Base-by-base conservation (phyloP, 495 filamentous ascomycete genomes). In the Patellaria atrata region DNA sequence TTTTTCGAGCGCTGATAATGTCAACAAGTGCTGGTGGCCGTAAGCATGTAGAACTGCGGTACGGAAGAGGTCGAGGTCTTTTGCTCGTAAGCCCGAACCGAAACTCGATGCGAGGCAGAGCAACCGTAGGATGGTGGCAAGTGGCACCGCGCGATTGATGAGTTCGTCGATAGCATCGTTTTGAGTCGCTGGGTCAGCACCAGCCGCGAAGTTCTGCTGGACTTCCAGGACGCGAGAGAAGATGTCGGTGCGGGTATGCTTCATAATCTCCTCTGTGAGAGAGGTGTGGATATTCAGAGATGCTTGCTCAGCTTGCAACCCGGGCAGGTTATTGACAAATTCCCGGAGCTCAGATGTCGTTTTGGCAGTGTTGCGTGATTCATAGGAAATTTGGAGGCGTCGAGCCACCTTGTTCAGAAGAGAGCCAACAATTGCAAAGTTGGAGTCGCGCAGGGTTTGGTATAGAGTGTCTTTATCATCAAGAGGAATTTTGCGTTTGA, bases 151-250 rank as follows among this genome's bases (percentile, higher is more conserved):
- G 32, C 87, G 79, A 5, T 82, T 76, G 32, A 99, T 91, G 13
- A 99, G 67, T 52, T 99, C 91, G 58, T 89, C 82, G 38, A 99
- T 82, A 2, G 71, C 70, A 18, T 92, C 83, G 50, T 92, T 83
- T 55, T 92, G 82, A 13, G 79, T 79, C 12, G 73, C 78, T 10
- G 86, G 76, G 49, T 97, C 89, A 14, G 81, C 69, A 30, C 86
- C 89, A 2, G 83, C 83, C n/a, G 82, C 84, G 35, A 94, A 70
- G 48, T 91, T 92, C 56, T 96, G 91, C 53, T 99, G 91, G 6
- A 94, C 79, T 57, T 96, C 91, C 1, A 96, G 63, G 23, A 80
- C 63, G 45, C 81, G 79, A 43, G 73, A 80, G 61, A 96, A 99
- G 36, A 76, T 71, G 41, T 94, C 87, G 9, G 81, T 73, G 20